These are phyloP conservation scores for Pinus albicaulis DNA, from an alignment of 75 land plant genomes.

Conservation along the genomic window DNA sequence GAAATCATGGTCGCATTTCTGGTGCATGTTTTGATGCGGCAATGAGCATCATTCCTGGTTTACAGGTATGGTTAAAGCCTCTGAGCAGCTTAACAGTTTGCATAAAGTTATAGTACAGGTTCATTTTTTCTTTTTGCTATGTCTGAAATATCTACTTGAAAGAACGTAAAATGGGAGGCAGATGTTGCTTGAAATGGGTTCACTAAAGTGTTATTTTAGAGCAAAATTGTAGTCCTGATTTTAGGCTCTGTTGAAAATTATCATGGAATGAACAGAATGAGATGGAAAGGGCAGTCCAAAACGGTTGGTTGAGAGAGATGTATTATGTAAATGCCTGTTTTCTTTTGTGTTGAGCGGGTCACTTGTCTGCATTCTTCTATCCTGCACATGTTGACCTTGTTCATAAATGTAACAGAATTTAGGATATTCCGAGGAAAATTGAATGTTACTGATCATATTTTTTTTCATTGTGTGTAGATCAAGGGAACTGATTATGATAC, in stretches of 20 bases:
- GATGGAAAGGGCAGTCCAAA: neutral
- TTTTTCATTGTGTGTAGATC: constrained; percentile 9
- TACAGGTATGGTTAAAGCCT: constrained; percentile 26
- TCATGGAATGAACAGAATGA: neutral
- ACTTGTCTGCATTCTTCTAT: constrained; percentile 3
- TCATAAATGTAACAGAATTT: neutral
- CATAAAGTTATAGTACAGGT: neutral
- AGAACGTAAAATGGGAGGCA: neutral
- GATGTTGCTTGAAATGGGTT: neutral
- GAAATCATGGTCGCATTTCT: constrained; percentile 42
- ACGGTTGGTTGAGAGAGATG: neutral
- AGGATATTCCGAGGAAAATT: neutral
- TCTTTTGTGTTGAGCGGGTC: neutral
- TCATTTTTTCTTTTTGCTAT: neutral
- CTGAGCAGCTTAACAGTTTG: neutral
- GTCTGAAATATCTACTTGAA: neutral
- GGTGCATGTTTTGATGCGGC: constrained; percentile 58
- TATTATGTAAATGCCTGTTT: neutral
- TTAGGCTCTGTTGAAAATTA: neutral
- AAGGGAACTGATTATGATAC: constrained; percentile 30
- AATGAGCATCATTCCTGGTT: constrained; percentile 27
- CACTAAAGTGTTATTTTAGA: no score
- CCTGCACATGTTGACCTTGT: neutral
- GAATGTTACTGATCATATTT: neutral
- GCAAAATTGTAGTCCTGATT: neutral